phyloP scores from a whole-genome alignment of 805 yeast genomes.

The Pachysolen tannophilus region DNA sequence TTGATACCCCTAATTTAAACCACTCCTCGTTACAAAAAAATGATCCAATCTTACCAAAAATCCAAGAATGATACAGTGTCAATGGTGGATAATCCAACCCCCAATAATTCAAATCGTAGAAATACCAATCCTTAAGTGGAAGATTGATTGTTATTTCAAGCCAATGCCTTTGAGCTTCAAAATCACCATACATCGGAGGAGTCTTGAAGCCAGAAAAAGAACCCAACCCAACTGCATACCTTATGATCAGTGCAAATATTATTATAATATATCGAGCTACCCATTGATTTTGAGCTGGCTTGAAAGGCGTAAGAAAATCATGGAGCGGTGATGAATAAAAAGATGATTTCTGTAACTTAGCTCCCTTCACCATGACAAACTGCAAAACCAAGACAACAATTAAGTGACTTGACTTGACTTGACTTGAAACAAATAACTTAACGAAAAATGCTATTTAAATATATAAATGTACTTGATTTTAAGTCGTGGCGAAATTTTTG shows the following conservation, averaged over 20 bases:
- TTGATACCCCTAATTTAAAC: conserved; percentile 66
- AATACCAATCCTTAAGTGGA: conserved; percentile 78
- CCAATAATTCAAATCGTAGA: conserved; percentile 87
- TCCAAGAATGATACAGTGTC: conserved; percentile 87
- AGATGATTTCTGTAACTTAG: conserved; percentile 9
- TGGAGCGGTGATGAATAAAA: conserved; percentile 61
- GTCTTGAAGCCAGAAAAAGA: conserved; percentile 66
- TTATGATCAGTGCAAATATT: conserved; percentile 62
- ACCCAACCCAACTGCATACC: conserved; percentile 86
- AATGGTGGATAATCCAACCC: conserved; percentile 96
- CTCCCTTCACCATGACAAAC: too few species aligned
- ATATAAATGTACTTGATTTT: too few species aligned
- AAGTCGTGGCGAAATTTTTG: too few species aligned
- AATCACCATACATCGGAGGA: conserved; percentile 88
- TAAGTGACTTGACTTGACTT: too few species aligned
- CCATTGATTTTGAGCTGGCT: conserved; percentile 84
- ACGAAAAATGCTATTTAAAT: too few species aligned
- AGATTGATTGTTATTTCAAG: conserved; percentile 78
- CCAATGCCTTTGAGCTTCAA: conserved; percentile 99
- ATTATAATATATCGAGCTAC: conserved; percentile 73
- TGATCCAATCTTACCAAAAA: conserved; percentile 67
- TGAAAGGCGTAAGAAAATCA: conserved; percentile 72
- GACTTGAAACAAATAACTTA: too few species aligned
- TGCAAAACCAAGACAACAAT: too few species aligned
- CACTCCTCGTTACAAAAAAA: conserved; percentile 50